Evolutionary conservation across 495 filamentous ascomycete genomes (phyloP), one percentile per base, ranked within the genome.

Genomic region (Penicillium taxi): DNA sequence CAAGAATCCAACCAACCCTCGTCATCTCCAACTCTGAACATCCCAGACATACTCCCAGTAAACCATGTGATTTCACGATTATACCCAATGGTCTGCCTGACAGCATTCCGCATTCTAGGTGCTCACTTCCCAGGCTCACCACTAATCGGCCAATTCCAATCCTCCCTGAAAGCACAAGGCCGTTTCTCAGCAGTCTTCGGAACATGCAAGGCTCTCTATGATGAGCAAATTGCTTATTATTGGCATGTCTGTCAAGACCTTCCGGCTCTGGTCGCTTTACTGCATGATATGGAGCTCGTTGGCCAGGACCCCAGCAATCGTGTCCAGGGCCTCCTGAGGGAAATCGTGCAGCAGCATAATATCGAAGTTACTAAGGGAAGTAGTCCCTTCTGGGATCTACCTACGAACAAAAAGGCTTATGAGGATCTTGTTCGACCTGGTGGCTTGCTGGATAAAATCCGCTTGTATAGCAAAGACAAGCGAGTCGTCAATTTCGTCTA

Each of bases 281-380:
- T 93, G 5, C 58, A 66, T 26, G 86, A 95, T 56, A 95, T 95
- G 87, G 77, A 83, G 25, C 56, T 72, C 6, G 74, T 67, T 1
- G 86, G 84, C 6, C 55, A 90, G 16, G 73, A 74, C 13, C 71
- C 74, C 21, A 72, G 86, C 42, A 42, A 42, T 0, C 64, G 64
- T n/a, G 84, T 82, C 2, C 50, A 67, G 9, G 45, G 45, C 0
- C 44, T 87, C 9, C 44, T 89, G 4, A 27, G 40, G 4, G 41
- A 37, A 8, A 61, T 72, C 21, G 30, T 48, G 5, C 37, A 35
- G 9, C 42, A 58, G 23, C 50, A 56, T 1, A 28, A 46, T 7
- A 26, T 28, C 12, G 60, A 64, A 21, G 6, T 53, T 27, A 28
- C 35, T 12, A 14, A 29, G 8, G 32, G 14, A 2, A 21, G 20